A percentile compares a stretch with the other conserved stretches of the same genome.
Conservation (phyloP, 345 rosid species). For the Brassica carinata region DNA sequence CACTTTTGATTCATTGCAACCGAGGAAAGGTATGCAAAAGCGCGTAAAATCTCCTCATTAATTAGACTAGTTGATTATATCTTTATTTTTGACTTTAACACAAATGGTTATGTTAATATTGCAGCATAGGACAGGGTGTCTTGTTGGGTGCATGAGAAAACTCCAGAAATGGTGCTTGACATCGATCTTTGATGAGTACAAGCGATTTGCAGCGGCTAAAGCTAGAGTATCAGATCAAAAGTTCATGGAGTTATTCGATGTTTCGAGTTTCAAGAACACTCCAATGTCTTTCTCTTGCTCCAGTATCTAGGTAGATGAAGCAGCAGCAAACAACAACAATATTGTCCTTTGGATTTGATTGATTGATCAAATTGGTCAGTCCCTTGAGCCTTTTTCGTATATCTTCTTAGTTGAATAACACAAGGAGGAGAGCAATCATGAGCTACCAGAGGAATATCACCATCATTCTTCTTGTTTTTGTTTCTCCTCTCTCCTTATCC, state of each 20-base stretch:
- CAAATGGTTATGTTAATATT: conserved; percentile 16
- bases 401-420: conserved; percentile 16
- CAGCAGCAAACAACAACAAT: not conserved
- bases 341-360: not conserved
- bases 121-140: conserved; percentile 96
- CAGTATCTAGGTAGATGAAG: conserved; percentile 45
- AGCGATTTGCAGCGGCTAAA: conserved; percentile 88
- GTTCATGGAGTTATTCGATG: conserved; percentile 90
- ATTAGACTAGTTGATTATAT: not conserved
- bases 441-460: conserved; percentile 13
- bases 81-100: not conserved
- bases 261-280: conserved; percentile 63
- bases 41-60: not conserved
- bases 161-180: conserved; percentile 86
- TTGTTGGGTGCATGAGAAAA: conserved; percentile 94
- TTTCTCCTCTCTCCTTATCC: conserved; percentile 26
- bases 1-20: conserved; percentile 87
- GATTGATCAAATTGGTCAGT: conserved; percentile 10
- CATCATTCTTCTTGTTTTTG: conserved; percentile 22
- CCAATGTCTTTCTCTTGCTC: conserved; percentile 75
- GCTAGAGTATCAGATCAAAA: conserved; percentile 91
- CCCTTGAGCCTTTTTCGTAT: conserved; percentile 9
- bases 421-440: conserved; percentile 24
- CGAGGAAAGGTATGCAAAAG: conserved; percentile 78
- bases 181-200: conserved; percentile 86